phyloP scores from a whole-genome alignment of 257 asterid genomes.

The Solanum pinnatisectum region DNA sequence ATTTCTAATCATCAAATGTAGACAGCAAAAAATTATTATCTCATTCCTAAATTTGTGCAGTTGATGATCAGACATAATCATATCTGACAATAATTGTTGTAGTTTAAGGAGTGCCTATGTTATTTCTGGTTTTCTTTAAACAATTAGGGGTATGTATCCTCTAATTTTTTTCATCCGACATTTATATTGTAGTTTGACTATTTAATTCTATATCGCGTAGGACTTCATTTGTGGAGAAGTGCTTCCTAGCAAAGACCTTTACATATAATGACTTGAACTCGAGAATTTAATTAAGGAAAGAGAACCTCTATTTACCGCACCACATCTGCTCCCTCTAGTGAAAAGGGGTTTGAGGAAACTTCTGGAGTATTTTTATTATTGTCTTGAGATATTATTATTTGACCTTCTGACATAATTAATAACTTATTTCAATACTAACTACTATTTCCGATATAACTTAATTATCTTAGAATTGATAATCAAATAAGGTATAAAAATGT shows the following conservation, averaged over 20 bases:
- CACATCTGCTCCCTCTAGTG: neutral
- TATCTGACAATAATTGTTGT: neutral
- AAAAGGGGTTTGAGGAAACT: neutral
- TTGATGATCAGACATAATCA: neutral
- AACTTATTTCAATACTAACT: neutral
- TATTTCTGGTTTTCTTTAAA: neutral
- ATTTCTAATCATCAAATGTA: neutral
- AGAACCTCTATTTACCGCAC: too few species aligned
- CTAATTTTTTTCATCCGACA: too few species aligned
- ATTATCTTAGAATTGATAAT: too few species aligned
- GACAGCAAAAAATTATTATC: neutral
- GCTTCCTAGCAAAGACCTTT: too few species aligned
- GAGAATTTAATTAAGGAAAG: too few species aligned
- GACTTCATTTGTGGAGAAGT: too few species aligned
- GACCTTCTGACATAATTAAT: neutral
- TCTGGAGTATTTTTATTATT: neutral
- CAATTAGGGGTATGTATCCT: too few species aligned
- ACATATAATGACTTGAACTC: rapidly evolving
- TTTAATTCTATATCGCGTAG: rapidly evolving
- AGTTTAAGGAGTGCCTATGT: neutral
- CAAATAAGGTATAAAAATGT: too few species aligned
- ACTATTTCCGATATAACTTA: neutral
- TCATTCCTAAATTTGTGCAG: neutral
- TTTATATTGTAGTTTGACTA: too few species aligned
- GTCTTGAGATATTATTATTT: neutral